Base-by-base conservation (phyloP, 2,329 filamentous ascomycete species). In the Phaeoacremonium minimum region DNA sequence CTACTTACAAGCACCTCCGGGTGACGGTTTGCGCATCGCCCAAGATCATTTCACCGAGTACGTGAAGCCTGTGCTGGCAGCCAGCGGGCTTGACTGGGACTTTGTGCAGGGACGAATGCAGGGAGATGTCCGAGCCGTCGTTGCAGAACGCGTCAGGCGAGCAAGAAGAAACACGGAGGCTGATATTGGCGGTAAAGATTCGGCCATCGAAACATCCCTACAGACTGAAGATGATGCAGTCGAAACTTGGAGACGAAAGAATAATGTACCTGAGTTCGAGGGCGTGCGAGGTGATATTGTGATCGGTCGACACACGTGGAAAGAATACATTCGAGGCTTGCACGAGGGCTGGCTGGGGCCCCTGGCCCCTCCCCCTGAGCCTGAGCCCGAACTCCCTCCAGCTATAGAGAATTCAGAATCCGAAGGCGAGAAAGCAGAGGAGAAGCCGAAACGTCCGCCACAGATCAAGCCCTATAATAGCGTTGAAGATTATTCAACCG, bases 301-400 rank as follows among this genome's bases (percentile, higher is more conserved):
- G 14, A 79, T 98, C 50, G 93, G 93, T 11, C 72, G 91, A 38
- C 86, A 96, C 57, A 83, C 91, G 8, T 98, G 93, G 93, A 98
- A 96, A 65, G 93, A 98, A 63, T 98, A 97, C 58, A 69, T 97
- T 16, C 76, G 90, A 40, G 93, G 93, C 31, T 56, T 97, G 47
- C 93, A 98, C 57, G 93, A 98, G 63, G 93, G 93, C 38, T 98
- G 93, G 91, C 67, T 98, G 16, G 91, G 93, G 0, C 89, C 93
- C 7, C 66, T 95, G 30, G 77, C 84, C 41, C 63, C 79, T 38
- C 84, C 85, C 2, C 51, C 57, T 18, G 56, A 64, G 36, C 56
- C 43, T 34, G 45, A 53, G 18, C 49, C 52, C 6, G 46, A 49
- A 6, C 44, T 51, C 5, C 49, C 32, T 11, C 51, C 41, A 38